Conservation (phyloP, 441 rosid genomes). For the Erysimum cheiri region DNA sequence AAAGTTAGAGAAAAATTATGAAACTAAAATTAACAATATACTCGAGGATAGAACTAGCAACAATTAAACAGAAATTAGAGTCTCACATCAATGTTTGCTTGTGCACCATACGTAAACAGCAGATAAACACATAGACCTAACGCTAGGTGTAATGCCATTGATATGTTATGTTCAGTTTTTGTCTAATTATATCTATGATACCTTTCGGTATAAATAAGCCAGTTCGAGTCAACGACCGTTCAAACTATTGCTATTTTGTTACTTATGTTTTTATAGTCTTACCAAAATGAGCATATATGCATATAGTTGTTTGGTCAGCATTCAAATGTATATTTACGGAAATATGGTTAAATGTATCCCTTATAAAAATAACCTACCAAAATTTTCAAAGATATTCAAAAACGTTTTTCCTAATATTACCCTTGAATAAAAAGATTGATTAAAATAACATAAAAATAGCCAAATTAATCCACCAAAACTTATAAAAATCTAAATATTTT, state of each 20-base stretch:
- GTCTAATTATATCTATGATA: constrained; percentile 3
- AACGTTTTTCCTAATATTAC: not conserved
- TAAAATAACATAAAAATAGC: not conserved
- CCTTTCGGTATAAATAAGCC: constrained; percentile 22
- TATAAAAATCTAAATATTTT: not conserved
- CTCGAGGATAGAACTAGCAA: not conserved
- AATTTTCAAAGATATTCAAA: not conserved
- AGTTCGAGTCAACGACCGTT: constrained; percentile 6
- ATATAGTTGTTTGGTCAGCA: not conserved
- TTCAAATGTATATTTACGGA: not conserved
- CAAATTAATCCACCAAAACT: not conserved
- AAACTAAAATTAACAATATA: not conserved
- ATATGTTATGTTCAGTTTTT: constrained; percentile 8
- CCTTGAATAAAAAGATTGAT: not conserved
- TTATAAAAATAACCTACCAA: not conserved
- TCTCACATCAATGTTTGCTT: constrained; percentile 34
- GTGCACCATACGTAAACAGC: constrained; percentile 25
- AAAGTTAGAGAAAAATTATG: not conserved
- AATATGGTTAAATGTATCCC: not conserved
- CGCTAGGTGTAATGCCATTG: constrained; percentile 29
- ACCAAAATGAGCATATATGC: constrained; percentile 9
- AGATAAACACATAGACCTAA: constrained; percentile 29
- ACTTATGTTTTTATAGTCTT: not conserved
- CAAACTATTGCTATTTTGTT: not conserved
- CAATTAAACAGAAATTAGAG: not conserved